Conservation (phyloP, 768 basidiomycete genomes). For the Tylopilus vinaceipallidus region DNA sequence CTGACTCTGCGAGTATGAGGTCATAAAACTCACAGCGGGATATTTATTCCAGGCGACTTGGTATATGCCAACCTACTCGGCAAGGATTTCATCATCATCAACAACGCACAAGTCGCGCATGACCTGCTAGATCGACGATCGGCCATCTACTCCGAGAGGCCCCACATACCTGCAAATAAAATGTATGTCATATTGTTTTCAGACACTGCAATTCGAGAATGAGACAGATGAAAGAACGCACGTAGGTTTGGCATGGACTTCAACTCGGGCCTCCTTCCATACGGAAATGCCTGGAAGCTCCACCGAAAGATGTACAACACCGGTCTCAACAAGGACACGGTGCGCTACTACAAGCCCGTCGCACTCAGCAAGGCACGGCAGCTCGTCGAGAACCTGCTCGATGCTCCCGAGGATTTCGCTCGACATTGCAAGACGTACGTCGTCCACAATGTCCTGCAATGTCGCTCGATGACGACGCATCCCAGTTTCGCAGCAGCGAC, state of each 20-base stretch:
- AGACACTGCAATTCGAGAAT: neutral
- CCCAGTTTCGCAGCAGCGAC: constrained; percentile 21
- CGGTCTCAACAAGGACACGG: constrained; percentile 17
- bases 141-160: constrained; percentile 27
- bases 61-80: constrained; percentile 28
- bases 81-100: constrained; percentile 29
- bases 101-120: constrained; percentile 19
- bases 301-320: constrained; percentile 30
- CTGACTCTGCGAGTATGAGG: neutral
- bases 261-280: constrained; percentile 26
- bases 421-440: constrained; percentile 23
- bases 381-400: constrained; percentile 23
- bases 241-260: constrained; percentile 33
- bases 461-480: neutral
- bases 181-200: constrained; percentile 11
- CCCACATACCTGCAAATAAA: constrained; percentile 20
- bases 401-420: constrained; percentile 11
- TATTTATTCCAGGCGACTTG: constrained; percentile 16
- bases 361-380: constrained; percentile 21
- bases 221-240: neutral
- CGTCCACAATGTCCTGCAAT: constrained; percentile 2
- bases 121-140: constrained; percentile 29
- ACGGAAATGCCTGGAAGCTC: constrained; percentile 29
- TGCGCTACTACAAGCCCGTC: constrained; percentile 11
- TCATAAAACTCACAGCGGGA: neutral